These are phyloP conservation scores for Yamadazyma mexicana DNA, from an alignment of 1,139 yeast genomes.

Conservation along the genomic window DNA sequence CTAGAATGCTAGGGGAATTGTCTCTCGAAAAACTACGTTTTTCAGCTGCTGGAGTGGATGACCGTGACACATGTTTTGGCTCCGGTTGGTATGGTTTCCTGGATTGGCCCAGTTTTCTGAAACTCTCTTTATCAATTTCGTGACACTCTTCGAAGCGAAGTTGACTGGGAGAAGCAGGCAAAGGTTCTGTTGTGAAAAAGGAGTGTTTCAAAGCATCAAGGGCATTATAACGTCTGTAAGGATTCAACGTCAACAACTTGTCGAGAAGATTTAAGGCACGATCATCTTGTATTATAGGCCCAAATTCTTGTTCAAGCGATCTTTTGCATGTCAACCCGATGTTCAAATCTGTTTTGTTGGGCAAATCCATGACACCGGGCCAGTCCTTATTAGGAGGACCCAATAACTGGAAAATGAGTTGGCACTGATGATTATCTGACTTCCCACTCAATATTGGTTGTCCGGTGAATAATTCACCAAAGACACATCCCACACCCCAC, in stretches of 20 bases:
- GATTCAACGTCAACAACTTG: conserved; percentile 63
- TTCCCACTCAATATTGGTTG: conserved; percentile 85
- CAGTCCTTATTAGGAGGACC: conserved; percentile 76
- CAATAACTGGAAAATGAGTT: conserved; percentile 70
- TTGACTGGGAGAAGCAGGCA: conserved; percentile 55
- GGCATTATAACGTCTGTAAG: conserved; percentile 73
- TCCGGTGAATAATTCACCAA: conserved; percentile 83
- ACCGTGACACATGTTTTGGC: neutral
- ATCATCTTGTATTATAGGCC: conserved; percentile 27
- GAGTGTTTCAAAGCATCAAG: conserved; percentile 69
- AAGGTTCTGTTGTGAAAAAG: conserved; percentile 67
- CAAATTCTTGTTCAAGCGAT: conserved; percentile 49
- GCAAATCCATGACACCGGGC: conserved; percentile 66
- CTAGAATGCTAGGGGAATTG: neutral
- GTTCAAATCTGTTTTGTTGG: conserved; percentile 51
- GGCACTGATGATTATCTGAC: conserved; percentile 90
- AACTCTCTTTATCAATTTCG: conserved; percentile 69
- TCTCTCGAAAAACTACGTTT: too few relatives aligned
- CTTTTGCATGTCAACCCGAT: conserved; percentile 52
- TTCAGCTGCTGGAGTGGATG: neutral
- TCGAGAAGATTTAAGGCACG: conserved; percentile 48
- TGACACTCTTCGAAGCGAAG: conserved; percentile 79
- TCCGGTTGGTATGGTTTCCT: conserved; percentile 2
- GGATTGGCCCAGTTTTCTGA: conserved; percentile 3
- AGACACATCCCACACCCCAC: conserved; percentile 97